These are phyloP conservation scores for Chalciporus pseudorubinellus DNA, from an alignment of 768 basidiomycete genomes.

Conservation along the genomic window DNA sequence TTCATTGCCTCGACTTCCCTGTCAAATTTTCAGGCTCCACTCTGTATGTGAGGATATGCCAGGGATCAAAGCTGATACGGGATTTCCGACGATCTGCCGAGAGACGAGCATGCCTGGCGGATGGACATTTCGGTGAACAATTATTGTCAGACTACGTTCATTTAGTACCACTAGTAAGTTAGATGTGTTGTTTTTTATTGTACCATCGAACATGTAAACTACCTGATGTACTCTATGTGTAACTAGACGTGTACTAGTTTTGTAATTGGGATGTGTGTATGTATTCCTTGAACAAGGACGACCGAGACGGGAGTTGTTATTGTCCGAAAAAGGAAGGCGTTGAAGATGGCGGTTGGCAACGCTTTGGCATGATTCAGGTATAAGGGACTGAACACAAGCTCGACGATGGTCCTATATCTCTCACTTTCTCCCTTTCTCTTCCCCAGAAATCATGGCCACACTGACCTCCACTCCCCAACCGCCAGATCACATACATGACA, in stretches of 20 bases:
- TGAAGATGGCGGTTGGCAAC: conserved; percentile 24
- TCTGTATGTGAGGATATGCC: conserved; percentile 15
- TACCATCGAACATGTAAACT: conserved; percentile 11
- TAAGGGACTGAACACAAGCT: conserved; percentile 22
- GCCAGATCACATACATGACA: background rate
- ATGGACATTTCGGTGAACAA: conserved; percentile 32
- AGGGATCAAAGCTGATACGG: conserved; percentile 10
- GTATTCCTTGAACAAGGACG: conserved; percentile 20
- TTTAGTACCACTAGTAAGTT: conserved; percentile 1
- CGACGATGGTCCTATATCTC: conserved; percentile 17
- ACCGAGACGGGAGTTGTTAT: conserved; percentile 7
- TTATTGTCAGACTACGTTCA: background rate
- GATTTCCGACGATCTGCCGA: conserved; percentile 17
- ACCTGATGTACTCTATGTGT: conserved; percentile 4
- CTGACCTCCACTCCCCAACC: too few species aligned
- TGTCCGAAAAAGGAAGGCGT: conserved; percentile 36
- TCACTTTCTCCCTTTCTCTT: background rate
- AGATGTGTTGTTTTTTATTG: conserved; percentile 5
- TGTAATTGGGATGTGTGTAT: conserved; percentile 20
- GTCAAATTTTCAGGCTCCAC: conserved; percentile 17
- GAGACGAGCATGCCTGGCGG: conserved; percentile 43
- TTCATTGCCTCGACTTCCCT: conserved; percentile 27
- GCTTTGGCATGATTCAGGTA: conserved; percentile 31
- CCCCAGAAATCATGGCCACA: conserved; percentile 12
- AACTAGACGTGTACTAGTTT: conserved; percentile 11